Evolutionary conservation across 169 alveolate genomes (phyloP).

Genomic region (Blepharisma undulans): DNA sequence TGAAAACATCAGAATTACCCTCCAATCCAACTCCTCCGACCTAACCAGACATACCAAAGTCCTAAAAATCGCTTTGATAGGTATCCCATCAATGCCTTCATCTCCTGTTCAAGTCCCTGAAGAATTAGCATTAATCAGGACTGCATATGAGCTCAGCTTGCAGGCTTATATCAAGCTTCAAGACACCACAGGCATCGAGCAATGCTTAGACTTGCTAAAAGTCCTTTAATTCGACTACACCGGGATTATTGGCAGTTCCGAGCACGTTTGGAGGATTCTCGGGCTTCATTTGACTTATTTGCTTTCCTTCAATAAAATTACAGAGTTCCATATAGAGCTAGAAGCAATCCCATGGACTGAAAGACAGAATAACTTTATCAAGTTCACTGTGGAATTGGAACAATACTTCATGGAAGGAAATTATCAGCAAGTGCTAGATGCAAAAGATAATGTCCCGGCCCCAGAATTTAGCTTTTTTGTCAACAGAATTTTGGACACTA

Average conservation of each 20-base stretch:
- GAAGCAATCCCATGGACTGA: constrained; percentile 46
- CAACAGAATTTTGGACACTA: constrained; percentile 32
- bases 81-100: constrained; percentile 30
- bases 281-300: constrained; percentile 51
- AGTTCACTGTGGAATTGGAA: constrained; percentile 46
- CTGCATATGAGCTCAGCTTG: background rate
- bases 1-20: background rate
- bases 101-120: constrained; percentile 13
- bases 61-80: background rate
- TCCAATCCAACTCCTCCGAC: background rate
- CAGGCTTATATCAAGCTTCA: background rate
- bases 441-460: constrained; percentile 10
- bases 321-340: constrained; percentile 50
- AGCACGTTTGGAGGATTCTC: constrained; percentile 37
- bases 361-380: constrained; percentile 36
- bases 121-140: constrained; percentile 20
- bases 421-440: constrained; percentile 40
- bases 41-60: background rate
- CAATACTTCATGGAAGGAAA: constrained; percentile 57
- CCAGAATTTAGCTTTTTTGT: constrained; percentile 12
- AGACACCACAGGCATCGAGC: constrained; percentile 38
- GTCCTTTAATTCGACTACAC: constrained; percentile 28
- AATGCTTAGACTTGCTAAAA: constrained; percentile 34
- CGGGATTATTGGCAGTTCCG: constrained; percentile 8
- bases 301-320: constrained; percentile 50